Percentiles rank a stretch among this genome's conserved stretches.
Evolutionary conservation across 441 rosid genomes (phyloP).

Genomic region (Syzygium syzygioides): DNA sequence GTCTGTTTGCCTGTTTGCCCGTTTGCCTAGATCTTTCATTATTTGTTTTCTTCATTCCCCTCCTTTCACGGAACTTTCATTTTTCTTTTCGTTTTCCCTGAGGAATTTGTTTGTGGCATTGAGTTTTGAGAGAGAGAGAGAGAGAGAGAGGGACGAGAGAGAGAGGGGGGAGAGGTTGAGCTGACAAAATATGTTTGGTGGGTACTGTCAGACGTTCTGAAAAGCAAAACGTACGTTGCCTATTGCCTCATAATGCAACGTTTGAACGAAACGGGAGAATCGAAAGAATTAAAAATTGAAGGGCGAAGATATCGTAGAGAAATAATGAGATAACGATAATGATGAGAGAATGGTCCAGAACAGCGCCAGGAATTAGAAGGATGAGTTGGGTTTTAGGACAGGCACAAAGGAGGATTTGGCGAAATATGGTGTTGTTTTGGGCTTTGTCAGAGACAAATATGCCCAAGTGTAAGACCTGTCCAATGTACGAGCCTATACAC

Average conservation of each 20-base stretch:
- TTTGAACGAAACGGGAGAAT: not conserved
- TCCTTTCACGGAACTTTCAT: not conserved
- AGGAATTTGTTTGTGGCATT: not conserved
- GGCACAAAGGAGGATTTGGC: not conserved
- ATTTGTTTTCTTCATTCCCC: not conserved
- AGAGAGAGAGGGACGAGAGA: not conserved
- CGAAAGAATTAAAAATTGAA: not conserved
- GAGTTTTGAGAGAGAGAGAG: not conserved
- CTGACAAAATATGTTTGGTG: not conserved
- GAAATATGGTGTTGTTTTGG: not conserved
- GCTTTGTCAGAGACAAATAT: not conserved
- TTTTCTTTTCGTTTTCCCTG: not conserved
- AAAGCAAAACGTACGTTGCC: not conserved
- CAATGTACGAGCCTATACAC: not conserved
- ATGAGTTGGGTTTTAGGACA: not conserved
- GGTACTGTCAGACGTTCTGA: not conserved
- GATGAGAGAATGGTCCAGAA: not conserved
- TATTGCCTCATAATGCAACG: not conserved
- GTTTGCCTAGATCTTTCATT: not conserved
- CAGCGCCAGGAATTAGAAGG: not conserved
- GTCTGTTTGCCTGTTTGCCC: not conserved
- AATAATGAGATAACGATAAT: not conserved
- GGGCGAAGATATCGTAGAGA: not conserved
- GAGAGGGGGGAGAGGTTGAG: not conserved
- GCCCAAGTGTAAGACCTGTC: not conserved